Base-by-base conservation (phyloP, 2,329 filamentous ascomycete genomes). In the Bipolaris cookei region DNA sequence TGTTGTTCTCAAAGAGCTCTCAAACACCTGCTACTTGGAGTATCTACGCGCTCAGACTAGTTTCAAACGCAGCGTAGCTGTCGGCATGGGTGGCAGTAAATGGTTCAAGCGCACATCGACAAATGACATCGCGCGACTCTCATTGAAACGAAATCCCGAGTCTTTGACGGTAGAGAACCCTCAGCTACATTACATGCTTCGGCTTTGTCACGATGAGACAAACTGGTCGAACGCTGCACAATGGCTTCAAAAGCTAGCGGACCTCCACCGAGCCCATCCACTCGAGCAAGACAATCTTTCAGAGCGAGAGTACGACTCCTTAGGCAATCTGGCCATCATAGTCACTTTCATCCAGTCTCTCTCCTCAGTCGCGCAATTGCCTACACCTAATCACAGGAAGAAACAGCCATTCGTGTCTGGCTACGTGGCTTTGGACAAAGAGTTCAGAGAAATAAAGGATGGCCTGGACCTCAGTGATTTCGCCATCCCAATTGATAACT, bases 1-100 rank as follows among this genome's bases (percentile, higher is more conserved):
- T 1, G 69, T 77, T 1, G 50, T 83, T 7, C 68, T 81, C 2
- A 80, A 83, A 56, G 81, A 84, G 46, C 57, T 83, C 0, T 73
- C 61, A 28, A 59, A 58, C 77, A 23, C 82, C 82, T 80, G 76
- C 20, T 69, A 82, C n/a, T 54, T 81, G 0, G 81, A 82, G 47
- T 83, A 78, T 44, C 48, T 39, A 1, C 77, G 78, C 1, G 64
- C 70, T 0, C 79, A 81, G 37, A 59, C 65, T 11, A 21, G 72
- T 0, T 75, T 83, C 44, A 81, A 77, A 56, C 80, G 80, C 6
- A 65, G 77, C 1, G 62, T 82, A 1, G 73, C 80, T 37, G 72
- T 69, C 0, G 56, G 55, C 0, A 70, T 62, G 0, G 80, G 77
- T 4, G 57, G 60, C 28, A 42, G 44, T 0, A 79, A 79, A 44